Evolutionary conservation across 2,329 filamentous ascomycete genomes (phyloP).

Genomic region (Aspergillus sp.): DNA sequence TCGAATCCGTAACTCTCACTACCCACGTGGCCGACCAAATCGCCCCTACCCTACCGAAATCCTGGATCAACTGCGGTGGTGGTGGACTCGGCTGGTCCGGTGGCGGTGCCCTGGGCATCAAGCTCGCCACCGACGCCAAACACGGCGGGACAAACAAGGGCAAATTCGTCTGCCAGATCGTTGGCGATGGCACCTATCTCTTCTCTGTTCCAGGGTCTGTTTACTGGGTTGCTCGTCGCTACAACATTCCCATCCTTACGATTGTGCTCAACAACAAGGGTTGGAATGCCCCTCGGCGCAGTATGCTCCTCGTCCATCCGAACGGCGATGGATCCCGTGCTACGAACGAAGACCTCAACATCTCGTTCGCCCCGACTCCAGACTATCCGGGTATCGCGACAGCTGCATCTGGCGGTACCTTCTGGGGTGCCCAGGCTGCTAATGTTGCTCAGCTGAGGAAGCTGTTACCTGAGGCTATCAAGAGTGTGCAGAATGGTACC

Average conservation of each 20-base stretch:
- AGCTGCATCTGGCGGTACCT: constrained; percentile 62
- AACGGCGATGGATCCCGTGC: constrained; percentile 63
- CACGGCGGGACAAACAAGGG: constrained; percentile 54
- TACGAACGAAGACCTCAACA: constrained; percentile 65
- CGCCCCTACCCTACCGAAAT: constrained; percentile 66
- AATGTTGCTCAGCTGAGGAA: constrained; percentile 58
- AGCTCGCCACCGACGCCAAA: constrained; percentile 63
- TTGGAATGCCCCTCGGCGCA: constrained; percentile 67
- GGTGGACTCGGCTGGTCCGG: constrained; percentile 81
- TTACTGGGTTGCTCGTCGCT: constrained; percentile 68
- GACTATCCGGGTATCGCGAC: constrained; percentile 69
- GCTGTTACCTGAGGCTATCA: constrained; percentile 59
- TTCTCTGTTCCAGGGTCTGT: constrained; percentile 67
- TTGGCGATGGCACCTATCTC: constrained; percentile 68
- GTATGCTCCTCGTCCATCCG: constrained; percentile 66
- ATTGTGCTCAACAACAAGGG: constrained; percentile 71
- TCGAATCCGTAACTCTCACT: constrained; percentile 77
- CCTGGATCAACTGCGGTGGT: constrained; percentile 79
- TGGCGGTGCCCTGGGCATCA: constrained; percentile 73
- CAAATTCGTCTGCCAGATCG: constrained; percentile 64
- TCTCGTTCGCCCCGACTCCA: constrained; percentile 65
- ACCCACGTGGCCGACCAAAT: constrained; percentile 69
- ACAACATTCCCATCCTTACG: constrained; percentile 66
- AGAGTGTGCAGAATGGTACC: constrained; percentile 57
- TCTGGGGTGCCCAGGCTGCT: constrained; percentile 62